Percentiles rank a stretch among this genome's conserved stretches.
These are phyloP conservation scores for Pseudohyphozyma bogoriensis DNA, from an alignment of 768 basidiomycete genomes.

Conservation along the genomic window DNA sequence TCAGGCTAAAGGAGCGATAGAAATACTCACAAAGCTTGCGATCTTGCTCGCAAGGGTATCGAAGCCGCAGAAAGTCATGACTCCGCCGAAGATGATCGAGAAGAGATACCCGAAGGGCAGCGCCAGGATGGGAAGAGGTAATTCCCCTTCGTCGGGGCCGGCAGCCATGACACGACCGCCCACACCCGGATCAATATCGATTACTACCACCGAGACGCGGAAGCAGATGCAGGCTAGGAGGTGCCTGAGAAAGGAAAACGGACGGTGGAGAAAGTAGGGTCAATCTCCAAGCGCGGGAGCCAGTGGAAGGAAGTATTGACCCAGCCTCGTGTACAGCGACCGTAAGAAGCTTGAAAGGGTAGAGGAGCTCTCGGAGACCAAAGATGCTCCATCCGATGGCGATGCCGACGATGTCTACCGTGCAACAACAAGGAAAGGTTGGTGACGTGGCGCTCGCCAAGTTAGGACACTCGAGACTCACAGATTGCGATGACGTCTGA, in stretches of 20 bases:
- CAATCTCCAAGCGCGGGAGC: background rate
- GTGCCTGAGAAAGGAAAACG: slow-evolving; percentile 12
- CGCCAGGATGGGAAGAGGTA: background rate
- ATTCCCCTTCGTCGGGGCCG: background rate
- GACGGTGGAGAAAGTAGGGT: background rate
- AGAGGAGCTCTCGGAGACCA: slow-evolving; percentile 26
- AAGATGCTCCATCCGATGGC: slow-evolving; percentile 29
- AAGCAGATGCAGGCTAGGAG: slow-evolving; percentile 18
- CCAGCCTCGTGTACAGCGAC: slow-evolving; percentile 27
- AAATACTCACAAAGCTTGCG: slow-evolving; percentile 16
- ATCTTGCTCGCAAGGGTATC: slow-evolving; percentile 30
- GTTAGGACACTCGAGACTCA: background rate
- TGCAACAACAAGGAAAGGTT: background rate
- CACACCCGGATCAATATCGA: slow-evolving; percentile 21
- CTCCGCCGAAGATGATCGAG: slow-evolving; percentile 20
- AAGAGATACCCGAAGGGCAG: slow-evolving; percentile 18
- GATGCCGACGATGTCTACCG: slow-evolving; percentile 20
- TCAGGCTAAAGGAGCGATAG: too few species aligned
- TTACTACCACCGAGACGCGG: slow-evolving; percentile 13
- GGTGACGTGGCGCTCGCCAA: too few species aligned
- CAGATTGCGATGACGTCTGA: slow-evolving; percentile 29
- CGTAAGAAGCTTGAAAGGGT: slow-evolving; percentile 26
- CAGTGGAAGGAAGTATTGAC: background rate
- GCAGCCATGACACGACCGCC: slow-evolving; percentile 18
- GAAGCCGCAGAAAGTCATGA: slow-evolving; percentile 27